Conservation (phyloP, 2,329 filamentous ascomycete genomes). For the Cladosporium sp. region DNA sequence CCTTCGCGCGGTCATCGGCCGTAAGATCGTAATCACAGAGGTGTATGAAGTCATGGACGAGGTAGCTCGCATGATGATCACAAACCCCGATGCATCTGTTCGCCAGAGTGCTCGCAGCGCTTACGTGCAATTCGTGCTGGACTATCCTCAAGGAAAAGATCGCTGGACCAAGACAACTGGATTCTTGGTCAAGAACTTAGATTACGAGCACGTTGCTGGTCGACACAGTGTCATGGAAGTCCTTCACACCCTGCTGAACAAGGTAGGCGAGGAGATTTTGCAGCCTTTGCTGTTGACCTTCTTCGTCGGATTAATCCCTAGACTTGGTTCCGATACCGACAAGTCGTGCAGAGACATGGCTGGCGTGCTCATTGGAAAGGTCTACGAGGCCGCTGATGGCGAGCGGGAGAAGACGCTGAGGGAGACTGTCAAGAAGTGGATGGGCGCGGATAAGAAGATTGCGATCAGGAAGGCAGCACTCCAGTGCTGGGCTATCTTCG, state of each 20-base stretch:
- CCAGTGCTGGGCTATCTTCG: constrained; percentile 79
- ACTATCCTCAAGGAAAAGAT: constrained; percentile 89
- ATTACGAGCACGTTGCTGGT: constrained; percentile 85
- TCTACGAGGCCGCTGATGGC: constrained; percentile 75
- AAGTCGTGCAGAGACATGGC: constrained; percentile 82
- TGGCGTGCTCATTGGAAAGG: constrained; percentile 72
- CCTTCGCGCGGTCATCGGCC: constrained; percentile 79
- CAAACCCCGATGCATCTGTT: constrained; percentile 85
- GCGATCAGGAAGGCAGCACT: constrained; percentile 72
- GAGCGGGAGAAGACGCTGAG: constrained; percentile 66
- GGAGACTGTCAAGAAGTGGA: constrained; percentile 69
- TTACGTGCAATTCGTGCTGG: constrained; percentile 90
- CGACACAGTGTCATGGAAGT: constrained; percentile 92
- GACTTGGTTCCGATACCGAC: constrained; percentile 85
- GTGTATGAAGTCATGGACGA: constrained; percentile 92
- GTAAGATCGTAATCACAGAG: constrained; percentile 79
- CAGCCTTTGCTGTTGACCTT: constrained; percentile 79
- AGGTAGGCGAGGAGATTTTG: constrained; percentile 77
- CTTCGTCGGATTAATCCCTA: constrained; percentile 82
- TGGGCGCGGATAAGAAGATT: constrained; percentile 71
- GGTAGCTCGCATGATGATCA: constrained; percentile 90
- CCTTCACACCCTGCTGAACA: constrained; percentile 79
- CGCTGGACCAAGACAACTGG: constrained; percentile 85
- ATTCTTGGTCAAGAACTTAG: constrained; percentile 86
- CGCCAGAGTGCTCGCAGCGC: constrained; percentile 84